A percentile compares a stretch with the other conserved stretches of the same genome.
Evolutionary conservation across 257 asterid genomes (phyloP).

Genomic region (Striga asiatica): DNA sequence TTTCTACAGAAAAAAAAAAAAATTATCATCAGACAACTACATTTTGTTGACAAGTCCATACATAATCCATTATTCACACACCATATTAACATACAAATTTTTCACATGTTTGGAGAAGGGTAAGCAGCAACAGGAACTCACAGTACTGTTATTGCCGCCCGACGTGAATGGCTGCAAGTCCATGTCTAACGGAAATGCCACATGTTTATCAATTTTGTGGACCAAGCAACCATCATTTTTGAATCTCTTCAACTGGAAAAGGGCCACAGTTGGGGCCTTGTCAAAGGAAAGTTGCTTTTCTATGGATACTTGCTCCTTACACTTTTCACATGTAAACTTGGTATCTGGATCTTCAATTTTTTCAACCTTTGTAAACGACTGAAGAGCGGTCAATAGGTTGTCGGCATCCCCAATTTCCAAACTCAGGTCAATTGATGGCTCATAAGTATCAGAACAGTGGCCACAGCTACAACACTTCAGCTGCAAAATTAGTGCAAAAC

Average conservation of each 20-base stretch:
- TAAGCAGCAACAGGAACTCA: slow-evolving; percentile 26
- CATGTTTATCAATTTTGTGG: slow-evolving; percentile 72
- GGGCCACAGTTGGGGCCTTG: slow-evolving; percentile 56
- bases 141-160: slow-evolving; percentile 24
- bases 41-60: no score
- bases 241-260: slow-evolving; percentile 86
- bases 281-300: slow-evolving; percentile 77
- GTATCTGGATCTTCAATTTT: slow-evolving; percentile 66
- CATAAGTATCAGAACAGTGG: slow-evolving; percentile 72
- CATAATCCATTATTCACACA: background rate
- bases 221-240: slow-evolving; percentile 64
- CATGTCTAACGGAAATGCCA: slow-evolving; percentile 63
- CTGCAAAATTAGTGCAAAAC: slow-evolving; percentile 36
- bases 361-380: slow-evolving; percentile 87
- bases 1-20: background rate
- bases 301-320: slow-evolving; percentile 65
- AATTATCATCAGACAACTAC: background rate
- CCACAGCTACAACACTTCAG: slow-evolving; percentile 77
- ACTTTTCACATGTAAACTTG: slow-evolving; percentile 70
- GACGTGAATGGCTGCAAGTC: slow-evolving; percentile 55
- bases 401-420: slow-evolving; percentile 77
- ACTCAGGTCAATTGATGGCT: slow-evolving; percentile 73
- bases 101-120: background rate
- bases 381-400: slow-evolving; percentile 46
- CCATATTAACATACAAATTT: background rate